phyloP scores from a whole-genome alignment of 192 early-diverging fungal species.

The Coemansia sp. region DNA sequence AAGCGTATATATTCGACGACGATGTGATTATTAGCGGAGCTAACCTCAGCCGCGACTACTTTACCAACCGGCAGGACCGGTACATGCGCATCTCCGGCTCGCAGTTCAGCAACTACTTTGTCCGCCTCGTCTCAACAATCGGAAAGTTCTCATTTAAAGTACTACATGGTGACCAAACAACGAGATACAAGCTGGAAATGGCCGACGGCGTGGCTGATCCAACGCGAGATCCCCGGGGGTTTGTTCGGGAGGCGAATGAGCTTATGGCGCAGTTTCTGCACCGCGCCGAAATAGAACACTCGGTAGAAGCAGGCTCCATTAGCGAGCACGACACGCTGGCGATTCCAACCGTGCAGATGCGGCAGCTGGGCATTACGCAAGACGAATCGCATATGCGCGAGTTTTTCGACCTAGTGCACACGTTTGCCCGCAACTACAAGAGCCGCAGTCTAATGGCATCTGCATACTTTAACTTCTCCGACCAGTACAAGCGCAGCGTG shows the following conservation, averaged over 20 bases:
- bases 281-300: conserved; percentile 17
- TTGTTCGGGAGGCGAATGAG: conserved; percentile 57
- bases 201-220: conserved; percentile 55
- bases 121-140: conserved; percentile 63
- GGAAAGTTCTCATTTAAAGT: conserved; percentile 62
- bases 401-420: conserved; percentile 61
- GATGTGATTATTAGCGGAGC: conserved; percentile 78
- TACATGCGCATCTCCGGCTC: conserved; percentile 72
- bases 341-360: conserved; percentile 85
- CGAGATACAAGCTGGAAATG: conserved; percentile 22
- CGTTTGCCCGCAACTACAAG: conserved; percentile 27
- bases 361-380: conserved; percentile 73
- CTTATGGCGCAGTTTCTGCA: conserved; percentile 57
- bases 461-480: conserved; percentile 92
- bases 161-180: neutral
- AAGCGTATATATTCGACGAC: conserved; percentile 89
- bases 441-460: conserved; percentile 76
- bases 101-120: conserved; percentile 69
- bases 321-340: conserved; percentile 63
- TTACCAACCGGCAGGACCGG: conserved; percentile 92
- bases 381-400: conserved; percentile 67
- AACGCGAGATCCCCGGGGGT: conserved; percentile 56
- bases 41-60: conserved; percentile 92
- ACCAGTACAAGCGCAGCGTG: conserved; percentile 63
- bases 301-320: neutral